phyloP scores from a whole-genome alignment of 2,329 filamentous ascomycete genomes.

The Gaeumannomyces tritici region DNA sequence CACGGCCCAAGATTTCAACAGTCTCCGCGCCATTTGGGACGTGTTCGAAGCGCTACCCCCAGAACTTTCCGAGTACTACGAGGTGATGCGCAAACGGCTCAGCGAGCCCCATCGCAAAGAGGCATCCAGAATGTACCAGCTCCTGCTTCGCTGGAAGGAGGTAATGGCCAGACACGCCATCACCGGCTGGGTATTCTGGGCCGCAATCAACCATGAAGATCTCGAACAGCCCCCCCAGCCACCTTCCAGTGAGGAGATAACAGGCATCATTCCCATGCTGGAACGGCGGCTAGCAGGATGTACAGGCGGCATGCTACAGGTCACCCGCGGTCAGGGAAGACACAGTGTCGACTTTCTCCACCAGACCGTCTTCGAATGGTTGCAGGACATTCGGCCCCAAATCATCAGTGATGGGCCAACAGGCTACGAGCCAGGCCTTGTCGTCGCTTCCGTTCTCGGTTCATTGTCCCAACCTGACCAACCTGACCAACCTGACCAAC shows the following conservation, averaged over 20 bases:
- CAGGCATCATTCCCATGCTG: not conserved
- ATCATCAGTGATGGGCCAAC: not conserved
- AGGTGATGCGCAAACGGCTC: not conserved
- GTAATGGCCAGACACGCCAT: not conserved
- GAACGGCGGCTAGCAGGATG: not conserved
- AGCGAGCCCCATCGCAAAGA: not conserved
- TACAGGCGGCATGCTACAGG: not conserved
- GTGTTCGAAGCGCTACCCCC: not conserved
- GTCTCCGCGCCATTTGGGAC: not conserved
- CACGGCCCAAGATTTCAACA: not conserved
- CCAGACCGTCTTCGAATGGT: not conserved
- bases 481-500: too few relatives aligned
- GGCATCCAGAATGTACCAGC: constrained; percentile 1
- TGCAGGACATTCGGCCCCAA: not conserved
- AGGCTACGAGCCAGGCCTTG: not conserved
- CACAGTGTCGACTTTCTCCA: not conserved
- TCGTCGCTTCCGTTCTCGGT: not conserved
- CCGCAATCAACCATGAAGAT: not conserved
- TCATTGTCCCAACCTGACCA: too few relatives aligned
- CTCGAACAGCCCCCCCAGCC: too few relatives aligned
- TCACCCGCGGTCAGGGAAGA: not conserved
- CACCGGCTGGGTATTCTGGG: not conserved
- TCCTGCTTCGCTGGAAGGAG: not conserved
- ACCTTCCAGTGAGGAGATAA: too few relatives aligned
- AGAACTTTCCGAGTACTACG: not conserved